Base-by-base conservation (phyloP, 1,284 basidiomycete species). In the Boletus smithii region DNA sequence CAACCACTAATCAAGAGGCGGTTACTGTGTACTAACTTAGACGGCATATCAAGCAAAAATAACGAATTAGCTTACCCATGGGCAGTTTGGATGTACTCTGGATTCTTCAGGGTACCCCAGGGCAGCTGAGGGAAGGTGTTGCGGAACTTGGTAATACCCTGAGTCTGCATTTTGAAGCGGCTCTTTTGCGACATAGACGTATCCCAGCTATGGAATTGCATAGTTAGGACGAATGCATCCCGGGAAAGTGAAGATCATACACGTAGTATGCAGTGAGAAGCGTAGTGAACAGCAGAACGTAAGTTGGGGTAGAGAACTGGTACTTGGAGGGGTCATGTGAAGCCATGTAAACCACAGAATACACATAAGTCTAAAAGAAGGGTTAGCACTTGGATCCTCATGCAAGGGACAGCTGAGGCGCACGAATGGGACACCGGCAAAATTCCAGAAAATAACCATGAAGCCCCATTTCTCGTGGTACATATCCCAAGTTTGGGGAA, bases 401-500 rank as follows among this genome's bases (percentile, higher is more conserved):
- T 10, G 27, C 45, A 22, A 42, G 22, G 22, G 24, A 18, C 18
- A 16, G 41, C 44, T 27, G 18, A 36, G 5, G 71, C 87, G 60
- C 65, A 88, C 88, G 66, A 89, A 90, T 40, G 85, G 86, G 18
- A 88, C 87, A 34, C 95, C 97, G 20, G 95, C 92, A 68, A 98
- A 88, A 72, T 99, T 99, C 91, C 92, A 95, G 75, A 95, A 95
- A 66, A 94, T 95, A 57, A 95, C 85, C 80, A 95, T 86, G 75
- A 92, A 95, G 37, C 92, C 92, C 82, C 88, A 91, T 78, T 97
- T 97, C 66, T 97, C 94, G 63, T 95, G 90, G 73, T 85, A 95
- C 91, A 97, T 97, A 64, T 97, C 94, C 95, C 95, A 98, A 9
- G 95, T 99, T 68, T 98, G 95, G 16, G 97, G 97, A 56, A 99